Evolutionary conservation across 768 basidiomycete species (phyloP), one percentile per base, ranked within the genome.

Genomic region (Lentinula aciculospora): DNA sequence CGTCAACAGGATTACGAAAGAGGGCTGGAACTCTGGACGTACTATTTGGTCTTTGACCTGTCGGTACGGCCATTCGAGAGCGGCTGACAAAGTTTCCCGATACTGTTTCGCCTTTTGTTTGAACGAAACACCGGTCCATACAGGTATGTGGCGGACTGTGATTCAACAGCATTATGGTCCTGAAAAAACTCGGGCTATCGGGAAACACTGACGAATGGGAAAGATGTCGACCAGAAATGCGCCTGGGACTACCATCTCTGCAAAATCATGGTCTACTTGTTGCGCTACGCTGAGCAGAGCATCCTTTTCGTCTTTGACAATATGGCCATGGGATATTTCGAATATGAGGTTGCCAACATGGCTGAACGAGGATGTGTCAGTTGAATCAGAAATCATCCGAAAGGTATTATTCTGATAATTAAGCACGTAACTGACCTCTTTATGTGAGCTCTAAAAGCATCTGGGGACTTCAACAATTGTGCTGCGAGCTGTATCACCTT

Each of bases 11-110:
- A 34, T 32, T 19, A 9, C 7, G 12, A 25, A 36, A 19, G n/a
- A 49, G 25, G 3, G 12, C 7, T 15, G 8, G 13, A 23, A 23
- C 19, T 25, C 3, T 2, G 25, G 19, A 55, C 58, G 17, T 45
- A 56, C 53, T 32, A 55, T 50, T 42, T 61, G 50, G 8, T 59
- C 47, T 31, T 59, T 61, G 29, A 61, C 57, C 25, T 49, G 28
- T 29, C 46, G 23, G 29, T 53, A 61, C 13, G 61, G 61, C 39
- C 29, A 55, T 21, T 61, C 61, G 7, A 37, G 15, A 21, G 36
- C 36, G 15, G 36, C 12, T 19, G 27, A 13, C 34, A 53, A 34
- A 4, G 50, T 53, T 36, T 53, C 25, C 13, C 50, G 15, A 53
- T 53, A 53, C 32, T 34, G 21, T 21, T 39, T 32, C 15, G 50